Percentiles rank a stretch among this genome's conserved stretches.
These are phyloP conservation scores for Plasmodium chabaudi DNA, from an alignment of 169 alveolate genomes.

Conservation along the genomic window DNA sequence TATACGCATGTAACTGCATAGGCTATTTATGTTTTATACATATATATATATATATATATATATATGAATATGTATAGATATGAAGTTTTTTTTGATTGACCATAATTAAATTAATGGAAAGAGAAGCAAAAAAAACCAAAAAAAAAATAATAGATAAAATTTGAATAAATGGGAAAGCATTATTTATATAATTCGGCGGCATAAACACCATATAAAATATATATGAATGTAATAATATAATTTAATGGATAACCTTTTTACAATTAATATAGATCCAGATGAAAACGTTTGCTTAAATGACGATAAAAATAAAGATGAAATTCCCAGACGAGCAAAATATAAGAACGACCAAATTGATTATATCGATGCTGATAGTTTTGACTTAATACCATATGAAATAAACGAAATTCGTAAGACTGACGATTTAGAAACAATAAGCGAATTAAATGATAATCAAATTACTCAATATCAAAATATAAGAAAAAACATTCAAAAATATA, in stretches of 20 bases:
- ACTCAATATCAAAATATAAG: constrained; percentile 48
- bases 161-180: not conserved
- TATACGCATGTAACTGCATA: too few species aligned
- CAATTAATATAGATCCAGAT: constrained; percentile 72
- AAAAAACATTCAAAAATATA: constrained; percentile 32
- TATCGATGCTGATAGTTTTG: not conserved
- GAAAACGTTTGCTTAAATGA: constrained; percentile 51
- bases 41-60: too few species aligned
- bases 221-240: constrained; percentile 5
- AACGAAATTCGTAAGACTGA: constrained; percentile 24
- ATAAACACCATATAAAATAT: constrained; percentile 5
- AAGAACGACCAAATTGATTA: not conserved
- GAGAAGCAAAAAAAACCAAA: too few species aligned
- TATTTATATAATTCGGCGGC: not conserved
- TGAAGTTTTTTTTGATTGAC: too few species aligned
- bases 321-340: not conserved
- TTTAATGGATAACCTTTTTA: constrained; percentile 72
- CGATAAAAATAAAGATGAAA: constrained; percentile 4
- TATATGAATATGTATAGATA: too few species aligned
- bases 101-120: too few species aligned
- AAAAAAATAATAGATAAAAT: too few species aligned
- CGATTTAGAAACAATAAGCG: constrained; percentile 29
- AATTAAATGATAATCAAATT: constrained; percentile 31
- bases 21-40: too few species aligned
- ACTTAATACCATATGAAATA: constrained; percentile 11